Conservation (phyloP, 495 filamentous ascomycete genomes). For the Penicillium coprophilum region DNA sequence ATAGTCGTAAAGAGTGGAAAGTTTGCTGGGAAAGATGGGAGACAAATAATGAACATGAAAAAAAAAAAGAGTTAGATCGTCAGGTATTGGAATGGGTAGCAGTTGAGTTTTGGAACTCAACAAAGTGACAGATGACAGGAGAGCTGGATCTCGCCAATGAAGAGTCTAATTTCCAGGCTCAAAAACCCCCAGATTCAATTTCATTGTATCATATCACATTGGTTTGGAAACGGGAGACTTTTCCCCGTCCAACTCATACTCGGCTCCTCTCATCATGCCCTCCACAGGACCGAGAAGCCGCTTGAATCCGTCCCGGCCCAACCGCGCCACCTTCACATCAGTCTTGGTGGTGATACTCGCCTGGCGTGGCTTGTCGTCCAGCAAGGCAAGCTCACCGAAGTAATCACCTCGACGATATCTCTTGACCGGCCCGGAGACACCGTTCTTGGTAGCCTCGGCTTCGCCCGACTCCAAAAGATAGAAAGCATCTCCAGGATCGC, state of each 20-base stretch:
- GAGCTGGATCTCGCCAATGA: neutral
- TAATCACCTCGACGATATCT: conserved; percentile 88
- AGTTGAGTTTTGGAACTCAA: neutral
- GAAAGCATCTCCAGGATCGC: conserved; percentile 89
- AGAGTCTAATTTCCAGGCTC: conserved; percentile 1
- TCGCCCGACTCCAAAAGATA: conserved; percentile 88
- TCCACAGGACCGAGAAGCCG: conserved; percentile 89
- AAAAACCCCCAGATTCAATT: conserved; percentile 12
- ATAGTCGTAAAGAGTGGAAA: conserved; percentile 27
- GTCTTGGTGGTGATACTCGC: conserved; percentile 80
- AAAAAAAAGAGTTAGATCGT: conserved; percentile 2
- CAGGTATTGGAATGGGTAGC: conserved; percentile 5
- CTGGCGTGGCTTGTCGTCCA: conserved; percentile 92
- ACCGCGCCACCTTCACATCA: conserved; percentile 84
- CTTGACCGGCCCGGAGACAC: conserved; percentile 64
- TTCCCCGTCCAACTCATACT: conserved; percentile 46
- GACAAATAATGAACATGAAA: conserved; percentile 5
- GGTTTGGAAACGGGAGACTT: conserved; percentile 27
- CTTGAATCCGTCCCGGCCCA: conserved; percentile 95
- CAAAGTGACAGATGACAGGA: neutral
- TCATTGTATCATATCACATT: conserved; percentile 27
- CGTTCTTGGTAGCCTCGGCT: conserved; percentile 78
- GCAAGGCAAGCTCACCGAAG: conserved; percentile 90
- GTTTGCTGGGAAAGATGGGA: conserved; percentile 2
- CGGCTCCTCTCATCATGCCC: conserved; percentile 87